Evolutionary conservation across 352 stramenopile genomes (phyloP), one percentile per base, ranked within the genome.

Genomic region (Pythium folliculosum): DNA sequence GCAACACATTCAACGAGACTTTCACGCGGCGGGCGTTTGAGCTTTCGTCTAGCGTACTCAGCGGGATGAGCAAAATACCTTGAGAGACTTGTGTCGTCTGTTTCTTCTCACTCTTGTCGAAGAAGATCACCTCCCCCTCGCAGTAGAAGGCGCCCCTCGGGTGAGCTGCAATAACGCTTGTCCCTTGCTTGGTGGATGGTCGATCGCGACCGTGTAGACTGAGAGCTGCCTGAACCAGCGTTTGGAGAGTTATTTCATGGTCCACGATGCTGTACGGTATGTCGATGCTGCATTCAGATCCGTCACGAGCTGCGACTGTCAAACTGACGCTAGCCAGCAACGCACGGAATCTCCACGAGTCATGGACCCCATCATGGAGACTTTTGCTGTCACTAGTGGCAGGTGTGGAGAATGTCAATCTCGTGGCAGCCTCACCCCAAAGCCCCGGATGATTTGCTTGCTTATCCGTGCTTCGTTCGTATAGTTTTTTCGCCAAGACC

Each of bases 101-200:
- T 17, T 16, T 25, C 8, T 47, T 10, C 16, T 47, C 60, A 5
- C 35, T 52, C 10, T 35, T 13, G 19, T 14, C n/a, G 5, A 43
- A 53, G 25, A 69, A 63, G 0, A 23, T 23, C 1, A 63, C 37
- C n/a, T 69, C 53, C 17, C 63, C 63, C 58, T 69, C 63, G 10
- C 63, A 63, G 25, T 48, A 69, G 37, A 69, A 69, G 6, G 61
- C 38, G 14, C 53, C 61, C 19, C 53, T 51, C 3, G 44, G 52
- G 21, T 60, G 50, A 38, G 37, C 9, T 8, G 50, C 19, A 27
- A 67, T 38, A 3, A 21, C 12, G 27, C 40, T 63, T 1, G 63
- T 16, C 12, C n/a, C 43, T 7, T 49, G 61, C 6, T 37, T 21
- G 5, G 25, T 19, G 16, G 44, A 37, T 13, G 14, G 25, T 38